phyloP scores from a whole-genome alignment of 805 yeast species.

The Kodamaea kaohsiungensis region DNA sequence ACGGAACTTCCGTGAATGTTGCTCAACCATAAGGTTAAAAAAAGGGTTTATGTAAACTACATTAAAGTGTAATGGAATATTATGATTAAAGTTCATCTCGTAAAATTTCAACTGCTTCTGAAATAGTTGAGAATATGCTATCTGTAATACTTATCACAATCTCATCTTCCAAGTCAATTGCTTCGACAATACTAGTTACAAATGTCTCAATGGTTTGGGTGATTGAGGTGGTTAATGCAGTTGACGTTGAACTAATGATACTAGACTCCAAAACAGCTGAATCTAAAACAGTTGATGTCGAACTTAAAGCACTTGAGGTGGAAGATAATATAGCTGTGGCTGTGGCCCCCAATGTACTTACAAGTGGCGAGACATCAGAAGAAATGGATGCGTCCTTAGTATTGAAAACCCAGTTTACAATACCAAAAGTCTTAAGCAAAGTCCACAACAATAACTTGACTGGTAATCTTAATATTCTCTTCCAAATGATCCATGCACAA shows the following conservation, averaged over 20 bases:
- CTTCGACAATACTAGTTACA: neutral
- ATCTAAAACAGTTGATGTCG: neutral
- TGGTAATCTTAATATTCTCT: conserved; percentile 48
- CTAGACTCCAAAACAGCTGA: neutral
- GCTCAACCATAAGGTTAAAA: conserved; percentile 16
- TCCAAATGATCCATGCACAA: conserved; percentile 52
- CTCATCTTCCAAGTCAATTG: neutral
- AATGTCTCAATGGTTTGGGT: neutral
- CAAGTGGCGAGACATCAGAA: neutral
- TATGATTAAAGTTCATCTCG: conserved; percentile 9
- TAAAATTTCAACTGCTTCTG: conserved; percentile 4
- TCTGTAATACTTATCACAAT: conserved; percentile 1
- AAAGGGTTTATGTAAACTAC: neutral
- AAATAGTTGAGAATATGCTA: neutral
- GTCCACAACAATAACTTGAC: conserved; percentile 48
- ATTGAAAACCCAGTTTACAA: conserved; percentile 14
- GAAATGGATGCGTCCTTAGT: neutral
- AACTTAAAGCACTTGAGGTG: neutral
- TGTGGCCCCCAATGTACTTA: neutral
- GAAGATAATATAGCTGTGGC: neutral
- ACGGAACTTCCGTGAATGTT: conserved; percentile 53
- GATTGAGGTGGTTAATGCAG: neutral
- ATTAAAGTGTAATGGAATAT: neutral
- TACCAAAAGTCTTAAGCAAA: conserved; percentile 34
- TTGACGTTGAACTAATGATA: too few species aligned